Base-by-base conservation (phyloP, 2,329 filamentous ascomycete species). In the Zarea fungicola region DNA sequence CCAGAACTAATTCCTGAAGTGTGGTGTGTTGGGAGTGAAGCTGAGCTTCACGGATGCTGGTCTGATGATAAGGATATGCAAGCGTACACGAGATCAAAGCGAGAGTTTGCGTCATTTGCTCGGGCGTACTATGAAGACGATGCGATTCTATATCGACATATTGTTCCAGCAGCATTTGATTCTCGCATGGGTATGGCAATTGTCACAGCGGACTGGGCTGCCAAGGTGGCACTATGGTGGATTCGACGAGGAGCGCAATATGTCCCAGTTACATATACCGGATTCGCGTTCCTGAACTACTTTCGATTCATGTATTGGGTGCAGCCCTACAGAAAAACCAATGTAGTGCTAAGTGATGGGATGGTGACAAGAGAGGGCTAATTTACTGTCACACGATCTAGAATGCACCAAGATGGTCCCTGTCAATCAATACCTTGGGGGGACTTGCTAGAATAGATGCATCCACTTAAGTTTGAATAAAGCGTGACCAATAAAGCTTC, bases 21-120 rank as follows among this genome's bases (percentile, higher is more conserved):
- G 6, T 57, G 53, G 55, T 57, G 55, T 22, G 29, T 57, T 8
- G 55, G 55, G 35, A 54, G 52, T 42, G 54, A 55, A 31, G 55
- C 55, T 6, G 54, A 57, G 31, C 13, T 57, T 9, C 55, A 57
- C 32, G 55, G 55, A 9, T 34, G 54, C 6, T 51, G 54, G 49
- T 35, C 37, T 11, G 26, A 28, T n/a, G 48, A 47, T 16, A 13
- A 10, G 6, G 39, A 25, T 41, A 54, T 55, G 53, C 22, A 51
- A 14, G 34, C 8, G 5, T 57, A 57, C 49, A 47, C 48, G 2
- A 39, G 41, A 3, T 55, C 50, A 6, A 56, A 55, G 35, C 48
- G 53, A 7, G 49, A 53, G 2, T 56, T 56, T 41, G 51, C 46
- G 18, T 21, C 34, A 7, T 51, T 41, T 43, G 54, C 49, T 9